phyloP scores from a whole-genome alignment of 495 filamentous ascomycete species.

The Cairneyella variabilis region DNA sequence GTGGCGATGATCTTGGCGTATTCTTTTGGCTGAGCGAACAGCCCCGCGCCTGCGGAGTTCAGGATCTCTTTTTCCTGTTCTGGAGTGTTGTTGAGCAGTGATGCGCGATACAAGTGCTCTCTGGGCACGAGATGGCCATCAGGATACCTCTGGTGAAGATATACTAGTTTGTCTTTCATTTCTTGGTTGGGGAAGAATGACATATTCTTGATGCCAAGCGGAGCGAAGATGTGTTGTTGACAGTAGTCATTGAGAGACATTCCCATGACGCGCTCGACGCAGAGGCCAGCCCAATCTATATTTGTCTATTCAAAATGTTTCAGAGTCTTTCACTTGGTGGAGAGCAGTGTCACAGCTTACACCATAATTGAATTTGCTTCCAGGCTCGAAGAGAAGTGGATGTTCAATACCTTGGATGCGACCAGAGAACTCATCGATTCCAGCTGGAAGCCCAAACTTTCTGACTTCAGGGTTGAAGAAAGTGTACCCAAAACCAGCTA shows the following conservation, averaged over 20 bases:
- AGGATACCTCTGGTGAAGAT: conserved; percentile 41
- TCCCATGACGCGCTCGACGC: conserved; percentile 49
- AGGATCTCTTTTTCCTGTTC: conserved; percentile 37
- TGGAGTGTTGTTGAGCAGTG: conserved; percentile 35
- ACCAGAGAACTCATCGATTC: conserved; percentile 52
- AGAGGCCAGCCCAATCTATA: conserved; percentile 58
- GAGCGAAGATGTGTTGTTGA: conserved; percentile 51
- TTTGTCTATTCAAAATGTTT: conserved; percentile 33
- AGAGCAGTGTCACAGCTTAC: no score
- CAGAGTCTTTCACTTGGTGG: background rate
- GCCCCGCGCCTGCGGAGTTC: conserved; percentile 53
- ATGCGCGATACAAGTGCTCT: conserved; percentile 44
- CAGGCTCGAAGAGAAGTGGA: conserved; percentile 57
- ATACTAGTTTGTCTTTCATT: conserved; percentile 47
- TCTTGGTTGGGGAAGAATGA: conserved; percentile 49
- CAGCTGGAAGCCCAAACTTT: conserved; percentile 40
- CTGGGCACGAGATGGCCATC: conserved; percentile 38
- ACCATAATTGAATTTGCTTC: conserved; percentile 54
- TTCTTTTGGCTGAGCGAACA: conserved; percentile 50
- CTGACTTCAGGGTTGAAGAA: conserved; percentile 51
- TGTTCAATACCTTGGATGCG: conserved; percentile 35
- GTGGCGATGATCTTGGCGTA: conserved; percentile 46
- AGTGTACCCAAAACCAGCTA: conserved; percentile 45
- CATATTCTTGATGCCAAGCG: conserved; percentile 49
- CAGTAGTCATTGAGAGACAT: conserved; percentile 53